Evolutionary conservation across 75 land plant species (phyloP).

Genomic region (Pinus albicaulis): DNA sequence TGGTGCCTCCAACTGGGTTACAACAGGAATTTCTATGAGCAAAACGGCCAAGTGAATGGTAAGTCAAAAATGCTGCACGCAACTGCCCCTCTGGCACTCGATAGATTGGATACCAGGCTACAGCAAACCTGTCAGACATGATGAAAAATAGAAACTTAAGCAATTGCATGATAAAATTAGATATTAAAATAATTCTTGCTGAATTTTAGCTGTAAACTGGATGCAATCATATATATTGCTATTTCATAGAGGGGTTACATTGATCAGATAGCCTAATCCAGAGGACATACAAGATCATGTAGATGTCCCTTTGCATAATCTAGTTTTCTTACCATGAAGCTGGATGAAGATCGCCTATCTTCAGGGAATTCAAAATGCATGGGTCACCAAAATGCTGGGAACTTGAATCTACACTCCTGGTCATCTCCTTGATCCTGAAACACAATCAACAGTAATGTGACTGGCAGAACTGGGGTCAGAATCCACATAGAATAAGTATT

Average conservation of each 20-base stretch:
- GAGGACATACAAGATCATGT: too few relatives aligned
- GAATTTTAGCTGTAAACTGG: background rate
- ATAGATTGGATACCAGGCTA: slow-evolving; percentile 93
- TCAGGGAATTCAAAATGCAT: slow-evolving; percentile 11
- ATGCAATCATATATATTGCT: background rate
- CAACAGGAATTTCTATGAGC: slow-evolving; percentile 13
- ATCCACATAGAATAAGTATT: background rate
- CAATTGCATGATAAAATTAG: background rate
- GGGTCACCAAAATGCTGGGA: slow-evolving; percentile 28
- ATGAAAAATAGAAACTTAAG: background rate
- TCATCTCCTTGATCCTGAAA: slow-evolving; percentile 54
- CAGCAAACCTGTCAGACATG: slow-evolving; percentile 55
- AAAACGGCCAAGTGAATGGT: slow-evolving; percentile 67
- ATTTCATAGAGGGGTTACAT: too few relatives aligned
- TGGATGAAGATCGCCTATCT: slow-evolving; percentile 56
- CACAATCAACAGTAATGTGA: background rate
- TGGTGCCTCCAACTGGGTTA: background rate
- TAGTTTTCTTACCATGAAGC: slow-evolving; percentile 46
- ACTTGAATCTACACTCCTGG: slow-evolving; percentile 8
- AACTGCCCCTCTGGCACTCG: slow-evolving; percentile 67
- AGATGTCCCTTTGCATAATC: too few relatives aligned
- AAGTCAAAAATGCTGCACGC: slow-evolving; percentile 78
- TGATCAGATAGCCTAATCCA: too few relatives aligned
- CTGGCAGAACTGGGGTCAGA: background rate
- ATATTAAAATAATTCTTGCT: background rate